Conservation (phyloP, 208 protist species). For the Leishmania braziliensis region DNA sequence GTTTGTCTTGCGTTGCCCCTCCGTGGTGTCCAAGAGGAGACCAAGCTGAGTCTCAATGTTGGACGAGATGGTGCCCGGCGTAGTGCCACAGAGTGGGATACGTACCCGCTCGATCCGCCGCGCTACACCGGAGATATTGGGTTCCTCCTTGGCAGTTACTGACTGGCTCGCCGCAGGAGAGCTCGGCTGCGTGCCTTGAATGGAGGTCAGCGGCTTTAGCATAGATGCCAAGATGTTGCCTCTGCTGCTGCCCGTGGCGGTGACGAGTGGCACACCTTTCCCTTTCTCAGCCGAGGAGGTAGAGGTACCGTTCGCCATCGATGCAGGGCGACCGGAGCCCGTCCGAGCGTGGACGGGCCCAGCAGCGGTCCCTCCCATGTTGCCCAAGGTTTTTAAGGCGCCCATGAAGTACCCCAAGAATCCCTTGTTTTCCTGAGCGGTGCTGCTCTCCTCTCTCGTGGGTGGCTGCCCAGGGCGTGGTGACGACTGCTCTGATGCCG, state of each 20-base stretch:
- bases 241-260: neutral
- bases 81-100: conserved; percentile 44
- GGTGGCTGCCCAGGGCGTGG: neutral
- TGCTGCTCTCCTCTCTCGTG: neutral
- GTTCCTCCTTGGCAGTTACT: neutral
- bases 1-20: neutral
- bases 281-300: neutral
- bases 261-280: neutral
- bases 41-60: conserved; percentile 17
- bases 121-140: neutral
- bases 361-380: neutral
- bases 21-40: conserved; percentile 20
- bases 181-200: neutral
- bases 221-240: conserved; percentile 14
- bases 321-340: neutral
- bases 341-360: neutral
- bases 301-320: neutral
- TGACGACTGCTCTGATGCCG: conserved; percentile 1
- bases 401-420: conserved; percentile 18
- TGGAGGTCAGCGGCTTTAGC: conserved; percentile 14
- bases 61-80: conserved; percentile 30
- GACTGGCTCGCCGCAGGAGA: neutral
- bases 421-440: conserved; percentile 5
- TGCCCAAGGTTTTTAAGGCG: conserved; percentile 16
- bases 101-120: conserved; percentile 17